Evolutionary conservation across 2,329 filamentous ascomycete genomes (phyloP), one percentile per base, ranked within the genome.

Genomic region (Alternaria consortialis): DNA sequence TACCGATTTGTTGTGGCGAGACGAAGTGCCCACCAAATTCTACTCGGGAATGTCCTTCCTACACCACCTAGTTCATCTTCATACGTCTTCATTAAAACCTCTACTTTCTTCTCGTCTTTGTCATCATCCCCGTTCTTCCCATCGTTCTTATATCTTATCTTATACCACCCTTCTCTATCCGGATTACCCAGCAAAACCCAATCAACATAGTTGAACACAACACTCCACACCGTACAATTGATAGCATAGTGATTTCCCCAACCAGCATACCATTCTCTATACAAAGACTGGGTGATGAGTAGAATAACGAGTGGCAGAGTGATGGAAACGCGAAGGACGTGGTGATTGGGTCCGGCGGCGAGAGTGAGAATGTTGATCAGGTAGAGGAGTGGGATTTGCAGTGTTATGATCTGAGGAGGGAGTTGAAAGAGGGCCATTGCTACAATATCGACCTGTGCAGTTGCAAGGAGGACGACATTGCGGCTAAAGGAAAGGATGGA

Each of bases 151-250:
- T 66, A 65, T n/a, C 43, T 52, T 17, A 71, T 63, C 54, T 69
- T 74, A 7, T 58, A 51, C 73, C 73, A 75, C 31, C 44, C 42
- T 47, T 76, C 69, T 36, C 56, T 65, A 51, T 75, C 71, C 5
- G 73, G 72, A 39, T 50, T 69, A 4, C 37, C 25, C 15, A 76
- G 40, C 1, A 73, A 2, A 8, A 72, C 60, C 62, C 68, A 71
- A 46, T 75, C 72, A 1, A 74, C 20, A 20, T 66, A 74, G 0
- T 25, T 42, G 13, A 65, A 64, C 4, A 64, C 15, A 20, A 34
- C 4, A 7, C 17, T 36, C n/a, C 64, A 46, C 13, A 64, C 53
- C 4, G 53, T 25, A 29, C 53, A 66, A 23, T 66, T 66, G 12
- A 66, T 15, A 1, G 60, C 64, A 50, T 69, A 71, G 1, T 65